phyloP scores from a whole-genome alignment of 306 rosid genomes.

The Herpetospermum pedunculosum region DNA sequence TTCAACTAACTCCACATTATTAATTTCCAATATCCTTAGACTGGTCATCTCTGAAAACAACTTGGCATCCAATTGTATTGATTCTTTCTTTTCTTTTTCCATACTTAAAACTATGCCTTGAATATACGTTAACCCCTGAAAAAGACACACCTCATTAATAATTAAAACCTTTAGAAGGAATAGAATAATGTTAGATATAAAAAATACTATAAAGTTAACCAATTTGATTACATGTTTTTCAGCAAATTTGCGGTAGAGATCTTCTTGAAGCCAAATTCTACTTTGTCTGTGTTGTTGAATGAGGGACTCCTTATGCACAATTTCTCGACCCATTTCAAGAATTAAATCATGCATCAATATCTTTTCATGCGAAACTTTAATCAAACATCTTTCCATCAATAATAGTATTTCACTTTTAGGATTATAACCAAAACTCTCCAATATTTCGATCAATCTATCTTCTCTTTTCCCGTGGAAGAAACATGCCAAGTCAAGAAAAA shows the following conservation, averaged over 20 bases:
- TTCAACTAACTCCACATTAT: background rate
- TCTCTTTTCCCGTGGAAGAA: background rate
- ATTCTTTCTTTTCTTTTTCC: background rate
- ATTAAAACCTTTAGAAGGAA: background rate
- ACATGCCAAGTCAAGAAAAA: background rate
- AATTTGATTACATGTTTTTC: background rate
- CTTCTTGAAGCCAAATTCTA: constrained; percentile 8
- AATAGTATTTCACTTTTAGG: background rate
- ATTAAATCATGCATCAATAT: constrained; percentile 13
- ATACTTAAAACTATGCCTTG: background rate
- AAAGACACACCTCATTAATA: background rate
- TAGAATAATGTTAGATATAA: background rate
- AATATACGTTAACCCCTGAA: background rate
- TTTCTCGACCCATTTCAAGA: constrained; percentile 3
- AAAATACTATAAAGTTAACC: background rate
- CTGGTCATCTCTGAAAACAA: background rate
- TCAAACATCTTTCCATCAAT: background rate
- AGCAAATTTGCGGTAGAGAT: background rate
- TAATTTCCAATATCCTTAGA: constrained; percentile 5
- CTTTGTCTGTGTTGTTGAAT: background rate
- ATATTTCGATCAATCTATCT: background rate
- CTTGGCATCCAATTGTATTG: background rate
- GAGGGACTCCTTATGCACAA: background rate
- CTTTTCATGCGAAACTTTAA: background rate
- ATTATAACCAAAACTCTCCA: background rate